Evolutionary conservation across 108 stramenopile genomes (phyloP).

Genomic region (Fragilariopsis cylindrus): DNA sequence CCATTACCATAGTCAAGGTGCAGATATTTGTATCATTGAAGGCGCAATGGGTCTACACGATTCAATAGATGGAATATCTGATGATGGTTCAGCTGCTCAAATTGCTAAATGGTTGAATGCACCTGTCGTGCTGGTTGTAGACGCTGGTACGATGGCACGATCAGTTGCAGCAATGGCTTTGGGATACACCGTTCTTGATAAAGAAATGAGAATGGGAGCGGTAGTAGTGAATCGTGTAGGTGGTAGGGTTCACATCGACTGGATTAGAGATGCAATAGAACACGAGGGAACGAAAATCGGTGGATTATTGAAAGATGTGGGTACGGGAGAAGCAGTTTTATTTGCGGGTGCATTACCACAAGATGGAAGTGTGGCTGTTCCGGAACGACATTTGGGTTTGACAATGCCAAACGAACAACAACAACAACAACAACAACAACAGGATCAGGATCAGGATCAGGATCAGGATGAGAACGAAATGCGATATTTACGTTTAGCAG

Average conservation of each 20-base stretch:
- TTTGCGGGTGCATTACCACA: neutral
- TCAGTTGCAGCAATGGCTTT: slow-evolving; percentile 5
- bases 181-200: neutral
- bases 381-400: slow-evolving; percentile 8
- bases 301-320: too few species aligned
- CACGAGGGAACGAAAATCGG: too few species aligned
- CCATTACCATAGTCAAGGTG: neutral
- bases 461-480: too few species aligned
- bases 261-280: neutral
- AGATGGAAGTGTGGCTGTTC: neutral
- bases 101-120: neutral
- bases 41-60: slow-evolving; percentile 1
- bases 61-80: neutral
- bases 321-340: too few species aligned
- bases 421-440: neutral
- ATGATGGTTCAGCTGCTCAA: neutral
- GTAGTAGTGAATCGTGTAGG: neutral
- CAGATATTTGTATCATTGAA: slow-evolving; percentile 1
- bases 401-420: neutral
- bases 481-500: too few species aligned
- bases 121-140: slow-evolving; percentile 4
- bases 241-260: neutral
- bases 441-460: too few species aligned
- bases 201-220: neutral
- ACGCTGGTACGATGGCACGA: slow-evolving; percentile 1